Evolutionary conservation across 352 stramenopile species (phyloP).

Genomic region (Globisporangium irregulare): DNA sequence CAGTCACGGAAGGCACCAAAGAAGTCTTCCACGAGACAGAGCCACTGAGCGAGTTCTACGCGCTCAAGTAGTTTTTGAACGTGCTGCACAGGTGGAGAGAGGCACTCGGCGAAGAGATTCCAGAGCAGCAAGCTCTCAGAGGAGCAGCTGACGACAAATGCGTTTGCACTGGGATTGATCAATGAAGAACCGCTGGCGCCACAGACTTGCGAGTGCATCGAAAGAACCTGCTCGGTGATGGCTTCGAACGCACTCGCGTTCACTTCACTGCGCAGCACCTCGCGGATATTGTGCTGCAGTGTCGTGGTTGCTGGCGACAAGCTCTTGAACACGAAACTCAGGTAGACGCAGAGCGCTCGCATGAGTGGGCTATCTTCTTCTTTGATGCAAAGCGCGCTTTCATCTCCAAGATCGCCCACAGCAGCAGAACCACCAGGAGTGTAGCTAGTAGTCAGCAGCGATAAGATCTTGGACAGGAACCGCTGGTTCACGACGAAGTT

Average conservation of each 20-base stretch:
- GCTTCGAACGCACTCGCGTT: conserved; percentile 24
- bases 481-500: conserved; percentile 50
- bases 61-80: conserved; percentile 3
- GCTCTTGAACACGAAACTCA: conserved; percentile 44
- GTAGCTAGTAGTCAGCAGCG: conserved; percentile 21
- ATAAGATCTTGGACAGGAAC: conserved; percentile 53
- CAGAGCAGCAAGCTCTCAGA: conserved; percentile 29
- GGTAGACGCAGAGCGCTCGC: conserved; percentile 47
- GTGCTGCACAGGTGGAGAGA: conserved; percentile 6
- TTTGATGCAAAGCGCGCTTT: not conserved
- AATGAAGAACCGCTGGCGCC: no score
- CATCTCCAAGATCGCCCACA: not conserved
- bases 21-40: conserved; percentile 18
- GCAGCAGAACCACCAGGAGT: not conserved
- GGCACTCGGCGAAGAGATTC: conserved; percentile 22
- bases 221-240: conserved; percentile 15
- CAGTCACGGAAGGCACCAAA: conserved; percentile 8
- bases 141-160: not conserved
- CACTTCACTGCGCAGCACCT: conserved; percentile 40
- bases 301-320: conserved; percentile 8
- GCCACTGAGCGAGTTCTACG: conserved; percentile 10
- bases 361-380: conserved; percentile 29
- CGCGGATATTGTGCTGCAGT: conserved; percentile 36
- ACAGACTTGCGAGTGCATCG: conserved; percentile 25
- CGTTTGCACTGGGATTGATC: not conserved